Percentiles rank a stretch among this genome's conserved stretches.
These are phyloP conservation scores for Penicillium cinerascens DNA, from an alignment of 495 filamentous ascomycete species.

Conservation along the genomic window DNA sequence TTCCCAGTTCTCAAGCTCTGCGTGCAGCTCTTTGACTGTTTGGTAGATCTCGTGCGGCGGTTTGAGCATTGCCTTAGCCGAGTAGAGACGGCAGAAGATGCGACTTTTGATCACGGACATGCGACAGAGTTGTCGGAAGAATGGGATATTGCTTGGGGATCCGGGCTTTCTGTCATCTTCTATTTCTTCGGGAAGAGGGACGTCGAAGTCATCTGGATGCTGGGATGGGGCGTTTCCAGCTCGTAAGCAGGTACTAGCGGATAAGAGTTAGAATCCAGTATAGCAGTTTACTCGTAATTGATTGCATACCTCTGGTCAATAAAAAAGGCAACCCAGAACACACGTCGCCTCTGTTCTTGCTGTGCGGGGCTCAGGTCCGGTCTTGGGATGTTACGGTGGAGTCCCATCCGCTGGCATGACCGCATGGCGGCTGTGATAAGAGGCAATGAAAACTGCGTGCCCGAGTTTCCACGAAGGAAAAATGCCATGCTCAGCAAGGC, in stretches of 20 bases:
- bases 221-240: conserved; percentile 85
- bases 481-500: conserved; percentile 91
- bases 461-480: conserved; percentile 91
- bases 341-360: conserved; percentile 87
- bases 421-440: conserved; percentile 89
- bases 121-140: conserved; percentile 85
- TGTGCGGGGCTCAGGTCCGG: conserved; percentile 81
- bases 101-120: conserved; percentile 86
- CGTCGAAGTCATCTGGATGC: conserved; percentile 94
- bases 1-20: conserved; percentile 88
- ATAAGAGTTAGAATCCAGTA: conserved; percentile 1
- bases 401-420: conserved; percentile 86
- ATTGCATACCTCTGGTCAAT: conserved; percentile 75
- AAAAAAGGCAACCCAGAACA: conserved; percentile 97
- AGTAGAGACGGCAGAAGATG: conserved; percentile 86
- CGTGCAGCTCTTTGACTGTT: conserved; percentile 82
- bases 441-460: conserved; percentile 85
- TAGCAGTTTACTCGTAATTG: background rate
- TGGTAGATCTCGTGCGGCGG: conserved; percentile 81
- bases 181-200: conserved; percentile 79
- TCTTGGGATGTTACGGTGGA: conserved; percentile 81
- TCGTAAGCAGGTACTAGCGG: conserved; percentile 68
- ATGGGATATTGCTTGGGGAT: conserved; percentile 71
- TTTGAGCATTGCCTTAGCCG: conserved; percentile 78
- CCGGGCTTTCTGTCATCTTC: conserved; percentile 68